phyloP scores from a whole-genome alignment of 257 asterid genomes.

The Asclepias syriaca region DNA sequence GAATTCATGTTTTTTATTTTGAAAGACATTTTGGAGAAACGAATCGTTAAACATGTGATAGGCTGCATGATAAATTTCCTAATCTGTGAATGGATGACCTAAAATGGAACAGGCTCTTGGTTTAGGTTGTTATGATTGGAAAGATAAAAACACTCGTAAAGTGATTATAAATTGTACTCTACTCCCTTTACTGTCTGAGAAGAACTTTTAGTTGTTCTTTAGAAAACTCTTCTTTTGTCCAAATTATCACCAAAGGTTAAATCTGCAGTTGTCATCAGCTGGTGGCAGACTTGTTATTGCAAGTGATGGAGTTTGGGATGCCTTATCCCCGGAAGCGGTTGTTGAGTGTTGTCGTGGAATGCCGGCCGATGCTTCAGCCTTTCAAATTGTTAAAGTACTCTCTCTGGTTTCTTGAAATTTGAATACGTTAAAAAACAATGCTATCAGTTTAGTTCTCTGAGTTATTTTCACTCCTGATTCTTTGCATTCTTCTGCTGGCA shows the following conservation, averaged over 20 bases:
- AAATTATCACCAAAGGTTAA: constrained; percentile 9
- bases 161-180: background rate
- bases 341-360: constrained; percentile 81
- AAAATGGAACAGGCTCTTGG: background rate
- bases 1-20: background rate
- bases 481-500: constrained; percentile 23
- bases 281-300: constrained; percentile 94
- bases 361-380: constrained; percentile 87
- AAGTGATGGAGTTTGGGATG: constrained; percentile 99
- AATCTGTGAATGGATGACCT: background rate
- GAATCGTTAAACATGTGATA: background rate
- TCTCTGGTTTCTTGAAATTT: background rate
- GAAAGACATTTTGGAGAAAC: background rate
- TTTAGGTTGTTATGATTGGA: background rate
- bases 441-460: background rate
- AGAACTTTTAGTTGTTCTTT: background rate
- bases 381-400: constrained; percentile 80
- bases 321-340: constrained; percentile 82
- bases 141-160: background rate
- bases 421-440: background rate
- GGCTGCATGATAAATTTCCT: background rate
- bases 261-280: constrained; percentile 70
- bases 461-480: constrained; percentile 10
- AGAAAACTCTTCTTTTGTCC: background rate
- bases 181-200: background rate